Base-by-base conservation (phyloP, 805 yeast species). In the Sugiyamaella chiloensis region DNA sequence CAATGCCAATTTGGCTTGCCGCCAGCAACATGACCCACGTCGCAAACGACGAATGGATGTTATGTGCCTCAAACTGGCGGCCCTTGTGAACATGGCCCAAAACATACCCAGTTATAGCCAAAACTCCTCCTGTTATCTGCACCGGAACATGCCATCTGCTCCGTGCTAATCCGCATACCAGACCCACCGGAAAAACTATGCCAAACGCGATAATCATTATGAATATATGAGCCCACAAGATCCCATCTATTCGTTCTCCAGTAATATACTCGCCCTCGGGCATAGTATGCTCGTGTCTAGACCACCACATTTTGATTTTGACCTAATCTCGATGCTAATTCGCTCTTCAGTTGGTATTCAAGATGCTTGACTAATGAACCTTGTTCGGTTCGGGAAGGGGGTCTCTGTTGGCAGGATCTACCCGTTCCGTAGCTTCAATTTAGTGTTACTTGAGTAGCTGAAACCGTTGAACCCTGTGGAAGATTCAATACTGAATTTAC, bases 71-170 rank as follows among this genome's bases (percentile, higher is more conserved):
- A 44, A 64, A 65, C 50, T 64, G 59, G 24, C 69, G 58, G 16
- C 70, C 70, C 48, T 64, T 63, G 51, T 66, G 70, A 24, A 56
- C 55, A 35, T 69, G 73, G 21, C 73, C 74, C 40, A 67, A 53
- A 40, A 71, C 46, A 46, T 64, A 66, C n/a, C 70, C 74, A 12
- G 63, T 56, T 11, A 62, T 56, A n/a, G 68, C 65, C 43, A 66
- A 44, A 1, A 53, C 63, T 4, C 59, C 62, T 26, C 68, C 74
- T 5, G 57, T 44, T 21, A 57, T 52, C 55, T 69, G 72, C 14
- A 65, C 50, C 8, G 71, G 67, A 24, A 68, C 64, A 48, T 69
- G 72, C 31, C 63, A 65, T 34, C 66, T 45, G 54, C 54, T 55
- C 31, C 60, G 57, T 12, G 70, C 67, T 50, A 69, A 63, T 27